Evolutionary conservation across 2,329 filamentous ascomycete genomes (phyloP), one percentile per base, ranked within the genome.

Genomic region (Berkeleyomyces basicola): DNA sequence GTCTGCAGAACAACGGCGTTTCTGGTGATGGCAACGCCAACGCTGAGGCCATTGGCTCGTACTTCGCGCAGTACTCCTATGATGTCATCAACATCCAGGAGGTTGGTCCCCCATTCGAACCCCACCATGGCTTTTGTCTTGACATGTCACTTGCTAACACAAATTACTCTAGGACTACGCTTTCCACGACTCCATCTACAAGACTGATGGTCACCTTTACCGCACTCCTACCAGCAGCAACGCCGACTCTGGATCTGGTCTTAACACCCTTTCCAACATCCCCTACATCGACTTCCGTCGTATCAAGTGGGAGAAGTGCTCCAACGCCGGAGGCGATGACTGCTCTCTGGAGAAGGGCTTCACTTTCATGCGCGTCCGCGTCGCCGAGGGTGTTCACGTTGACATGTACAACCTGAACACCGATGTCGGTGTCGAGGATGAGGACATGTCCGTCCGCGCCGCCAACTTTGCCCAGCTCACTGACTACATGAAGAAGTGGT

Each of bases 311-410:
- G 70, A 75, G 33, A 73, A 69, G 2, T 86, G 84, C 72, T 81
- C 79, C 64, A 70, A 81, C 68, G 76, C 77, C 43, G 81, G 79
- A 0, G 77, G 76, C 0, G 68, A 70, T 0, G 84, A 87, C 70
- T 87, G 84, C 69, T 72, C 86, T 66, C 86, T 84, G 0, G 84
- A 83, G 31, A 87, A 87, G 71, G 84, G 84, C 11, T 86, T 86
- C 70, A 86, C 83, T 0, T 82, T 82, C 58, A 85, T 87, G 82
- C 78, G 82, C 10, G 71, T 79, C 47, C 71, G 75, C 23, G 67
- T 85, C 11, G 76, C 75, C 7, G 61, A 61, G 64, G 61, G 61
- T n/a, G 76, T 82, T 6, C 84, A 79, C 65, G 71, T 84, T 33
- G 84, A 87, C 69, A 73, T 81, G 6, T 86, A 86, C 74, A 87